A percentile compares a stretch with the other conserved stretches of the same genome.
These are phyloP conservation scores for Odonthalia washingtoniensis DNA, from an alignment of 31 red algal species.

Conservation along the genomic window DNA sequence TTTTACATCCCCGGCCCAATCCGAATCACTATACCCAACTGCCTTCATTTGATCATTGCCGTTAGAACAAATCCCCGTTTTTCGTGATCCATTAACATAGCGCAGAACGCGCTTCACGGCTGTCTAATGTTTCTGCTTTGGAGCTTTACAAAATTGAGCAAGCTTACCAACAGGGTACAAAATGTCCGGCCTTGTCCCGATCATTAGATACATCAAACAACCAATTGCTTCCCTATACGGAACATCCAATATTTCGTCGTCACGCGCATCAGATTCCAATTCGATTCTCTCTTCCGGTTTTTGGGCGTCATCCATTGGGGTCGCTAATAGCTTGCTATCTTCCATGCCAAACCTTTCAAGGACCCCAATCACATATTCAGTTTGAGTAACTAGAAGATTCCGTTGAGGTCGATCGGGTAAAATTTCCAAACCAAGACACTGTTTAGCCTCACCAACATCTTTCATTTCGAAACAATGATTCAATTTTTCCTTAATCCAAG, in stretches of 20 bases:
- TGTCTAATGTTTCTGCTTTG: slow-evolving; percentile 25
- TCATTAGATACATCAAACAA: slow-evolving; percentile 46
- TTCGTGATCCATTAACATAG: neutral
- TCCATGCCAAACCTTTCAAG: slow-evolving; percentile 28
- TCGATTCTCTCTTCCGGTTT: too few species aligned
- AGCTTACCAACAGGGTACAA: slow-evolving; percentile 20
- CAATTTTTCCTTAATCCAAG: slow-evolving; percentile 31
- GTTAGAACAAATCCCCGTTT: neutral
- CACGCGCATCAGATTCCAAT: too few species aligned
- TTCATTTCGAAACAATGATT: slow-evolving; percentile 36
- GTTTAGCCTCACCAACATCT: neutral
- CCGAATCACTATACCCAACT: slow-evolving; percentile 3
- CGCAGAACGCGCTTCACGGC: slow-evolving; percentile 27
- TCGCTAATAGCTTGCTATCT: neutral
- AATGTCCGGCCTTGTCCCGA: slow-evolving; percentile 37
- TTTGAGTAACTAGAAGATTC: neutral
- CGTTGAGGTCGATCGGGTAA: neutral
- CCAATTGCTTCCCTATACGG: too few species aligned
- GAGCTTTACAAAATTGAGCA: neutral
- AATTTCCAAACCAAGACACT: slow-evolving; percentile 8
- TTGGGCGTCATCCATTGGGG: neutral
- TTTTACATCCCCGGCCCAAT: neutral
- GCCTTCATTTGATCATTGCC: neutral
- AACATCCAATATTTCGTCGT: too few species aligned
- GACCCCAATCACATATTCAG: neutral